A percentile compares a stretch with the other conserved stretches of the same genome.
Conservation (phyloP, 2,329 filamentous ascomycete species). For the Venturia carpophila region DNA sequence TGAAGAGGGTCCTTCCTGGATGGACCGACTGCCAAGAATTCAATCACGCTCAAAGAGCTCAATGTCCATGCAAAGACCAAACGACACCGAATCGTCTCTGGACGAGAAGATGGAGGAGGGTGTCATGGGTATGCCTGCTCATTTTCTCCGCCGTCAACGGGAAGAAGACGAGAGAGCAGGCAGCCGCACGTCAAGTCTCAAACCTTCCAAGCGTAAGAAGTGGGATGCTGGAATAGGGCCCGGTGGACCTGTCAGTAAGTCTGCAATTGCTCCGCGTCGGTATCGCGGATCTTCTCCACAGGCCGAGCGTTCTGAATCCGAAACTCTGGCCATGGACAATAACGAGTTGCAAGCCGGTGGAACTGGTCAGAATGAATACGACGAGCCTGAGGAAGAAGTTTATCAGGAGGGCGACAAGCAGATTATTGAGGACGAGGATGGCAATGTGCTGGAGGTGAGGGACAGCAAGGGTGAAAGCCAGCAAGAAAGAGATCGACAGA, state of each 20-base stretch:
- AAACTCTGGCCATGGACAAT: conserved; percentile 37
- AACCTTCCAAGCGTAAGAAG: conserved; percentile 49
- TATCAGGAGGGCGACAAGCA: conserved; percentile 75
- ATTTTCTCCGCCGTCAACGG: conserved; percentile 71
- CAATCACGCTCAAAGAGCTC: conserved; percentile 75
- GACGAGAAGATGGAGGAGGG: conserved; percentile 57
- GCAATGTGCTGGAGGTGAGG: conserved; percentile 66
- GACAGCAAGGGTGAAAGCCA: conserved; percentile 27
- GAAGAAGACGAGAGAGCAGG: conserved; percentile 60
- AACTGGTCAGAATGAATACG: conserved; percentile 23
- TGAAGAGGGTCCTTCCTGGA: conserved; percentile 86
- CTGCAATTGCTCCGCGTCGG: conserved; percentile 66
- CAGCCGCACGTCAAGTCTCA: conserved; percentile 49
- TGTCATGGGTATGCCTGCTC: conserved; percentile 60
- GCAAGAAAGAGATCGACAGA: conserved; percentile 55
- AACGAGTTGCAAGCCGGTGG: conserved; percentile 33
- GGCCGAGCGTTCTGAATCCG: conserved; percentile 30
- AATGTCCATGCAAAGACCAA: conserved; percentile 64
- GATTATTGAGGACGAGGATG: conserved; percentile 76
- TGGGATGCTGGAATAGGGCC: conserved; percentile 65
- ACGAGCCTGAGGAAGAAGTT: conserved; percentile 49
- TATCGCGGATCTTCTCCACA: neutral
- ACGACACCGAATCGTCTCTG: conserved; percentile 48
- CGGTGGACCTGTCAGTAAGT: conserved; percentile 82
- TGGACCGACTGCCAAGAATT: conserved; percentile 78